phyloP scores from a whole-genome alignment of 1,139 yeast species.

The Debaryomyces fabryi region DNA sequence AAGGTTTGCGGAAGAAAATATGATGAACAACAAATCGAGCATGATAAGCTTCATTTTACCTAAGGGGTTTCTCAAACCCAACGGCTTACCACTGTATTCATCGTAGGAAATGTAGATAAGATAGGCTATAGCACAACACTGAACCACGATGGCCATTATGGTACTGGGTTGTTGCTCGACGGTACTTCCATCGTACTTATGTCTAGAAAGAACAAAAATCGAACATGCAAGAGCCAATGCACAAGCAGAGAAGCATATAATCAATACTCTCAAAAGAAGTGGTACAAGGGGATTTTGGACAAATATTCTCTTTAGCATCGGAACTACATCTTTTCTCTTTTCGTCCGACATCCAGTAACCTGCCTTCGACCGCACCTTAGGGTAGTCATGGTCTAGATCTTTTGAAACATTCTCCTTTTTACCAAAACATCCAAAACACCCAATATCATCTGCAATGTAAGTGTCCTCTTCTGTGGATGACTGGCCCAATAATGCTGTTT shows the following conservation, averaged over 20 bases:
- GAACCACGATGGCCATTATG: constrained; percentile 87
- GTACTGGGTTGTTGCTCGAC: constrained; percentile 85
- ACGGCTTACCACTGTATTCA: constrained; percentile 88
- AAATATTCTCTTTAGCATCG: constrained; percentile 59
- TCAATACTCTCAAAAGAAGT: constrained; percentile 68
- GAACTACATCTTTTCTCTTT: constrained; percentile 66
- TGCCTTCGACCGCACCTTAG: constrained; percentile 55
- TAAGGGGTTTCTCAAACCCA: constrained; percentile 82
- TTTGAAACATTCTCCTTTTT: constrained; percentile 10
- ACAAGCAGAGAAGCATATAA: constrained; percentile 59
- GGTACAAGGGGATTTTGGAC: constrained; percentile 83
- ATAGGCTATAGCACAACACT: constrained; percentile 76
- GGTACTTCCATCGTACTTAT: constrained; percentile 38
- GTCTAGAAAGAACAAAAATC: constrained; percentile 54
- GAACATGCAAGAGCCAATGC: constrained; percentile 73
- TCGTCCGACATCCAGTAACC: constrained; percentile 70
- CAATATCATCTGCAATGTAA: constrained; percentile 21
- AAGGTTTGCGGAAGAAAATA: constrained; percentile 89
- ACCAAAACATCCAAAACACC: constrained; percentile 12
- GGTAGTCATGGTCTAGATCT: constrained; percentile 21
- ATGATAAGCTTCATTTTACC: constrained; percentile 77
- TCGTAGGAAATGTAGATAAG: constrained; percentile 83
- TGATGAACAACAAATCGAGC: constrained; percentile 82
- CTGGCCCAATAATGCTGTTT: constrained; percentile 52
- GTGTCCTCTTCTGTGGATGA: constrained; percentile 34